These are phyloP conservation scores for Hemisphaericaspora nanyangensis DNA, from an alignment of 805 yeast species.

Conservation along the genomic window DNA sequence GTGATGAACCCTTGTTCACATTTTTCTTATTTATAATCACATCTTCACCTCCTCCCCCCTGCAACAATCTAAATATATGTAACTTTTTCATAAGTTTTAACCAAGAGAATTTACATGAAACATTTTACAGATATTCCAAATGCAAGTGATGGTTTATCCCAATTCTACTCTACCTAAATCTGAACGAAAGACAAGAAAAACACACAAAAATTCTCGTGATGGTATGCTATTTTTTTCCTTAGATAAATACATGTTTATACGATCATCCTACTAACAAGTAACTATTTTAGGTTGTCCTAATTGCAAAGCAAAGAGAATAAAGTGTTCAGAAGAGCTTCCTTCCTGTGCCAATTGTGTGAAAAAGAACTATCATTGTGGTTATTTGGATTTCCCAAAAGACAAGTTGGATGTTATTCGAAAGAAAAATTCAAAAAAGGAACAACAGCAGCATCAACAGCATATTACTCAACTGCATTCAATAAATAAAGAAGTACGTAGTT, in stretches of 20 bases:
- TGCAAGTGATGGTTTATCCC: neutral
- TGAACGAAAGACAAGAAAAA: conserved; percentile 15
- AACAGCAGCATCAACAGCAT: conserved; percentile 1
- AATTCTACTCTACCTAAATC: neutral
- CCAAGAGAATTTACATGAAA: no score
- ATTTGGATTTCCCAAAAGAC: conserved; percentile 38
- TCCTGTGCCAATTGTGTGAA: conserved; percentile 36
- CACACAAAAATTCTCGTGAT: conserved; percentile 37
- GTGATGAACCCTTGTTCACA: no score
- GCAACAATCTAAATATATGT: no score
- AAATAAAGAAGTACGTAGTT: neutral
- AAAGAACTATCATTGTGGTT: conserved; percentile 38
- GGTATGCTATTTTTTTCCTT: conserved; percentile 17
- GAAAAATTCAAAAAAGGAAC: conserved; percentile 27
- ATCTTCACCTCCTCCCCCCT: no score
- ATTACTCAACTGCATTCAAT: neutral
- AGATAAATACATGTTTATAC: neutral
- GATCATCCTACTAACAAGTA: neutral
- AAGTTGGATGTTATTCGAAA: conserved; percentile 28
- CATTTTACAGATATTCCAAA: no score
- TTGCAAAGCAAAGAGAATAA: conserved; percentile 40
- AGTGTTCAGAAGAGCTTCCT: conserved; percentile 42
- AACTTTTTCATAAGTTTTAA: no score
- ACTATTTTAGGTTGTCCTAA: conserved; percentile 34
- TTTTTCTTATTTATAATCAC: no score